These are phyloP conservation scores for Hanseniaspora sp. DNA, from an alignment of 1,139 yeast genomes.

Conservation along the genomic window DNA sequence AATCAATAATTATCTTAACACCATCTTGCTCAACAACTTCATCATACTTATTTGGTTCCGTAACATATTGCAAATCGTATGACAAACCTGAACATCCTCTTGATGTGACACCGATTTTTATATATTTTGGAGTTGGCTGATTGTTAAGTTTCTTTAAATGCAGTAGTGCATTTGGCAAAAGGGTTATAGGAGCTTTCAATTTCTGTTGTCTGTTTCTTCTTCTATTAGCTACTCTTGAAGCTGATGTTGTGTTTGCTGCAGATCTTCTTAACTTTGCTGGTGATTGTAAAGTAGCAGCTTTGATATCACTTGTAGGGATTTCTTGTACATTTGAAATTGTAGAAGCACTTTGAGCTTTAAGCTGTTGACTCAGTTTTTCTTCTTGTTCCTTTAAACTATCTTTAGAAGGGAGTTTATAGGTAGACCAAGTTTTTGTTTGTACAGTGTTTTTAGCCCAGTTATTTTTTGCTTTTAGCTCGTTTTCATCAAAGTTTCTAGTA, in stretches of 20 bases:
- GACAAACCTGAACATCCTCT: constrained; percentile 95
- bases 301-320: constrained; percentile 22
- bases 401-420: constrained; percentile 26
- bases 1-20: constrained; percentile 82
- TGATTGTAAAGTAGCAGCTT: constrained; percentile 33
- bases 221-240: constrained; percentile 42
- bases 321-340: constrained; percentile 5
- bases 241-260: constrained; percentile 17
- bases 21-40: constrained; percentile 89
- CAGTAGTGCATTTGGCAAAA: constrained; percentile 59
- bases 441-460: neutral
- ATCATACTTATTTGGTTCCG: constrained; percentile 83
- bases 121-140: constrained; percentile 78
- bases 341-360: neutral
- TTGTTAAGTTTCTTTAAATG: constrained; percentile 59
- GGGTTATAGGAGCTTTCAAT: constrained; percentile 66
- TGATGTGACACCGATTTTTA: constrained; percentile 86
- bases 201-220: constrained; percentile 49
- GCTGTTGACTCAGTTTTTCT: constrained; percentile 4
- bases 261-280: neutral
- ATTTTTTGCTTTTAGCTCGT: neutral
- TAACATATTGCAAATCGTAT: constrained; percentile 81
- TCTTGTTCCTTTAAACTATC: constrained; percentile 19
- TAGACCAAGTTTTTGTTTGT: constrained; percentile 21
- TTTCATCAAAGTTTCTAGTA: constrained; percentile 2